phyloP scores from a whole-genome alignment of 257 asterid genomes.

The Nicotiana attenuata region DNA sequence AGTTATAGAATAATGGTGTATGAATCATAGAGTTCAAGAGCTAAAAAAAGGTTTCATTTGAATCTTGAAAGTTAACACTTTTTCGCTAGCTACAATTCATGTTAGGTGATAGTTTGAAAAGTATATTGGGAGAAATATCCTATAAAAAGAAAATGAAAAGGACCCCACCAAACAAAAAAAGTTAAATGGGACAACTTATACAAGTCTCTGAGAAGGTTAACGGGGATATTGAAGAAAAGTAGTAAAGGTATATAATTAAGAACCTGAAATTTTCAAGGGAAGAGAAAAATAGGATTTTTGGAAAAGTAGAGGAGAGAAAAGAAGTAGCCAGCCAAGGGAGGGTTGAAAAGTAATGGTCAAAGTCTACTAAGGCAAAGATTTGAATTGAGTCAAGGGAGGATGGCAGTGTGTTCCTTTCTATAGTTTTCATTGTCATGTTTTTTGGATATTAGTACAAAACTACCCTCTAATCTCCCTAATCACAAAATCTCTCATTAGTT shows the following conservation, averaged over 20 bases:
- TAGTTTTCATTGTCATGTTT: not conserved
- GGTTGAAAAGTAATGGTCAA: constrained; percentile 16
- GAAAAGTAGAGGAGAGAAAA: constrained; percentile 9
- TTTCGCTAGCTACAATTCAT: not conserved
- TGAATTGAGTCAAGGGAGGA: constrained; percentile 19
- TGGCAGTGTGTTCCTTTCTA: constrained; percentile 11
- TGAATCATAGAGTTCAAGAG: not conserved
- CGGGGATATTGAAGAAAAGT: constrained; percentile 4
- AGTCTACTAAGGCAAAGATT: constrained; percentile 8
- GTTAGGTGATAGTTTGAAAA: constrained; percentile 5
- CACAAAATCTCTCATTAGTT: not conserved
- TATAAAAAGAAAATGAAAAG: not conserved
- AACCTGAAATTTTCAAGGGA: constrained; percentile 10
- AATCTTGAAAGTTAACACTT: not conserved
- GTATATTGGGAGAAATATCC: not conserved
- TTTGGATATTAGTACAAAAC: not conserved
- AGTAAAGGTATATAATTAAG: not conserved
- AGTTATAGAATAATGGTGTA: not conserved
- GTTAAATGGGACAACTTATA: not conserved
- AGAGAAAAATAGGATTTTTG: not conserved
- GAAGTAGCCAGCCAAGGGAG: constrained; percentile 10
- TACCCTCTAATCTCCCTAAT: not conserved
- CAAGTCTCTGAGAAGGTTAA: not conserved
- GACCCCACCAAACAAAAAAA: not conserved
- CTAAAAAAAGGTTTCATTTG: not conserved